Evolutionary conservation across 148 eudicot species (phyloP), one percentile per base, ranked within the genome.

Genomic region (Persicaria maculosa): DNA sequence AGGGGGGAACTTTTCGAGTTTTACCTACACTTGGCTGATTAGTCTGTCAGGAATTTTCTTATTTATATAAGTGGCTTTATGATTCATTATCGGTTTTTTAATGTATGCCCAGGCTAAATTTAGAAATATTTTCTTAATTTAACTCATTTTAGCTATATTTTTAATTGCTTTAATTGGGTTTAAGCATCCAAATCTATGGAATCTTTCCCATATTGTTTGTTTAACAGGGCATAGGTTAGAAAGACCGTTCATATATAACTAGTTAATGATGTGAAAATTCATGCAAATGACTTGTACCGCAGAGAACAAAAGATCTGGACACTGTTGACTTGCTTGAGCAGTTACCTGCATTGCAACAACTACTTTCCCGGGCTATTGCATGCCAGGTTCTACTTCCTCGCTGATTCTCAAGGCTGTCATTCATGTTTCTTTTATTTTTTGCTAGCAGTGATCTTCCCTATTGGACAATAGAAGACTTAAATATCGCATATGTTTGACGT

Each of bases 331-430:
- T 95, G 87, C 92, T 95, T 54, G 90, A 87, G 74, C 99, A 95
- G 53, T 78, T 95, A 74, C 99, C 97, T 76, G 88, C 96, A 58
- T 76, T 95, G 82, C 99, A 95, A 76, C 94, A 92, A 79, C 92
- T 92, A 74, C 88, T 92, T 25, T 85, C 76, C 80, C 90, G 96
- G 48, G 86, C 86, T 80, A 72, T 92, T 82, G 90, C 85, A 82
- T 95, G 99, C 84, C 99, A 95, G 99, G 99, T 95, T 76, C 16
- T 14, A 45, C n/a, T n/a, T n/a, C n/a, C n/a, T n/a, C n/a, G n/a
- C n/a, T n/a, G n/a, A n/a, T n/a, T n/a, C n/a, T n/a, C n/a, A n/a
- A n/a, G n/a, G n/a, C n/a, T n/a, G n/a, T n/a, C n/a, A n/a, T n/a
- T n/a, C n/a, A n/a, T n/a, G n/a, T n/a, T n/a, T n/a, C n/a, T n/a